Percentiles rank a stretch among this genome's conserved stretches.
Evolutionary conservation across 192 early-diverging fungal genomes (phyloP).

Genomic region (Entomortierella parvispora): DNA sequence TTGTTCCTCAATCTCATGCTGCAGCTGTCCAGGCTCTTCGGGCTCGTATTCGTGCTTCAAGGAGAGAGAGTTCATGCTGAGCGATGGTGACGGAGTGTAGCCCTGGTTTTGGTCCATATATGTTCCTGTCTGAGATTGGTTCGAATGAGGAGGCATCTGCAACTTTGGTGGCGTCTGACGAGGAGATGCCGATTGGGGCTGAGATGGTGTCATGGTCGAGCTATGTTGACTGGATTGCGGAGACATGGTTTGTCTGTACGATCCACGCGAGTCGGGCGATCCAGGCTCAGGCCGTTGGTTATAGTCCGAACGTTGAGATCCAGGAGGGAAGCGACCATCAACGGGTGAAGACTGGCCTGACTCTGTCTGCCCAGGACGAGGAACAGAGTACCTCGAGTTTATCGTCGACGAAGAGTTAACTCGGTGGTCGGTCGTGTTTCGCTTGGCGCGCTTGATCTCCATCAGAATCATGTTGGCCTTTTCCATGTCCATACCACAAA

Average conservation of each 20-base stretch:
- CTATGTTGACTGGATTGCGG: conserved; percentile 26
- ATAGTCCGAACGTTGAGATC: conserved; percentile 23
- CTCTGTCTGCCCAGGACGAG: conserved; percentile 15
- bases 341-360: conserved; percentile 44
- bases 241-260: conserved; percentile 37
- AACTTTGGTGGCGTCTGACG: conserved; percentile 46
- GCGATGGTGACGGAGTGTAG: conserved; percentile 59
- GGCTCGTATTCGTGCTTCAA: conserved; percentile 49
- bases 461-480: conserved; percentile 88
- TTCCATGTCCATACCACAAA: conserved; percentile 91
- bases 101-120: conserved; percentile 47
- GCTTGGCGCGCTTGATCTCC: conserved; percentile 78
- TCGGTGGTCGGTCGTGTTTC: conserved; percentile 52
- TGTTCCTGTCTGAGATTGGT: conserved; percentile 28
- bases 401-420: conserved; percentile 32
- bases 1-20: conserved; percentile 60
- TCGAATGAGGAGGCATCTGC: conserved; percentile 40
- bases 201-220: conserved; percentile 2
- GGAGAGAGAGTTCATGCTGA: conserved; percentile 51
- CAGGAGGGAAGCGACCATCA: conserved; percentile 41
- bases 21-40: conserved; percentile 38
- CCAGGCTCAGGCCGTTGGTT: conserved; percentile 35
- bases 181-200: conserved; percentile 30
- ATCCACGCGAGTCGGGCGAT: conserved; percentile 43
- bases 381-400: conserved; percentile 22